Conservation (phyloP, 1,139 yeast species). For the Blastobotrys indianensis region DNA sequence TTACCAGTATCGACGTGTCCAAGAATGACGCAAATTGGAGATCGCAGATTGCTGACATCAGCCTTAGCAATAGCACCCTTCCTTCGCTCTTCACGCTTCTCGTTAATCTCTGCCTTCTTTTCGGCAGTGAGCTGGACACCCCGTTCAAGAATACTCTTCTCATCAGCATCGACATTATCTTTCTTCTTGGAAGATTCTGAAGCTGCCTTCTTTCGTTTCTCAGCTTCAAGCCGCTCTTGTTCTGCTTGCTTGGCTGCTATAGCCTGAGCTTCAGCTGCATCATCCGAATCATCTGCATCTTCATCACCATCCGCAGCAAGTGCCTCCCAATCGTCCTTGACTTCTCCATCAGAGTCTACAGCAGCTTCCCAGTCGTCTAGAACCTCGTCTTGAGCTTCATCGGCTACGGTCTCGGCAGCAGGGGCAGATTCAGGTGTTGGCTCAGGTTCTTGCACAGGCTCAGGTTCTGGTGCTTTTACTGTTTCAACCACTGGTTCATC, state of each 20-base stretch:
- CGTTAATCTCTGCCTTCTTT: conserved; percentile 29
- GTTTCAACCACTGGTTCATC: conserved; percentile 25
- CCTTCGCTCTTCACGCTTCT: conserved; percentile 37
- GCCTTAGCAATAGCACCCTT: conserved; percentile 37
- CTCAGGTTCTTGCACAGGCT: conserved; percentile 29
- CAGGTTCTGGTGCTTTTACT: conserved; percentile 34
- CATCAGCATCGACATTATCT: conserved; percentile 26
- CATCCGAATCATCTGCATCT: conserved; percentile 16
- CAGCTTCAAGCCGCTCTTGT: conserved; percentile 14
- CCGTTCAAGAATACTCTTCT: conserved; percentile 24
- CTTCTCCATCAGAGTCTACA: conserved; percentile 37
- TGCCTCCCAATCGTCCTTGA: conserved; percentile 31
- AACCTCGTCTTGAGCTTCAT: conserved; percentile 30
- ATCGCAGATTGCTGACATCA: conserved; percentile 57
- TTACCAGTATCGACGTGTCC: conserved; percentile 99
- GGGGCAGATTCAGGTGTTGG: conserved; percentile 27
- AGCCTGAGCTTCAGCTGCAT: conserved; percentile 24
- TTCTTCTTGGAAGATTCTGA: conserved; percentile 19
- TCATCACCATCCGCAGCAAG: conserved; percentile 29
- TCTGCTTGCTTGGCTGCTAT: conserved; percentile 24
- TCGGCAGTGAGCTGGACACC: conserved; percentile 23
- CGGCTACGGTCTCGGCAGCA: conserved; percentile 21
- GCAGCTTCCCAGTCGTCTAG: conserved; percentile 38
- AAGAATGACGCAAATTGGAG: conserved; percentile 97
- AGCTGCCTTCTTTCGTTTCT: conserved; percentile 17